Conservation (phyloP, 164 flowering plant species). For the Dillenia suffruticosa region DNA sequence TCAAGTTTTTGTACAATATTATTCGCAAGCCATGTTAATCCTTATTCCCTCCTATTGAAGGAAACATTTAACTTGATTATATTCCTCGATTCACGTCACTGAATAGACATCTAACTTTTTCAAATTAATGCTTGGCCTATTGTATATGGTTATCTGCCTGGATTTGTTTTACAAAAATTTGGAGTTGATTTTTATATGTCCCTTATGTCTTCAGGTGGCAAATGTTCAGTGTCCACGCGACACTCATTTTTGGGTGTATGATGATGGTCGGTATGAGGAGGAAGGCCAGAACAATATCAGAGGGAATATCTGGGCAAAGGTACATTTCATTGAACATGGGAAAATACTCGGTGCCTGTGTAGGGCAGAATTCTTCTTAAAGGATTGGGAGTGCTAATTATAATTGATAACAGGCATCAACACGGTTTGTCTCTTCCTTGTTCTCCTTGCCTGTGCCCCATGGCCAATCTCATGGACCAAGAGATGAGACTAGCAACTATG, state of each 20-base stretch:
- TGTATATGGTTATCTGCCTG: no score
- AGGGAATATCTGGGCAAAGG: slow-evolving; percentile 98
- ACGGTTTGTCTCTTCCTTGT: slow-evolving; percentile 60
- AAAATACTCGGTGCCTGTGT: no score
- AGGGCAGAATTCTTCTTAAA: no score
- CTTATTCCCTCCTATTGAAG: no score
- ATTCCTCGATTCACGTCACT: no score
- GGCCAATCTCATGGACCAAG: slow-evolving; percentile 48
- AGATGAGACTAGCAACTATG: slow-evolving; percentile 58
- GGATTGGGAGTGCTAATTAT: no score
- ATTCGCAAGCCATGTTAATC: no score
- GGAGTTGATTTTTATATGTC: background rate
- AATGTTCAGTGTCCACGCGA: slow-evolving; percentile 96
- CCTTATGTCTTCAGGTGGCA: slow-evolving; percentile 55
- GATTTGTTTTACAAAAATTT: background rate
- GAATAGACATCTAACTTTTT: no score
- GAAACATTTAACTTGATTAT: no score
- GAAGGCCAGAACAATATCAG: slow-evolving; percentile 96
- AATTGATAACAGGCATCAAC: slow-evolving; percentile 55
- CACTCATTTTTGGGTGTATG: slow-evolving; percentile 99
- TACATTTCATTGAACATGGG: slow-evolving; percentile 14
- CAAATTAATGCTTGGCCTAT: no score
- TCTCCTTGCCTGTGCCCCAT: slow-evolving; percentile 77
- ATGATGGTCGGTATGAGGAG: slow-evolving; percentile 97
- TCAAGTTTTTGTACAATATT: no score